phyloP scores from a whole-genome alignment of 2,329 filamentous ascomycete species.

The Botrytis hyacinthi region DNA sequence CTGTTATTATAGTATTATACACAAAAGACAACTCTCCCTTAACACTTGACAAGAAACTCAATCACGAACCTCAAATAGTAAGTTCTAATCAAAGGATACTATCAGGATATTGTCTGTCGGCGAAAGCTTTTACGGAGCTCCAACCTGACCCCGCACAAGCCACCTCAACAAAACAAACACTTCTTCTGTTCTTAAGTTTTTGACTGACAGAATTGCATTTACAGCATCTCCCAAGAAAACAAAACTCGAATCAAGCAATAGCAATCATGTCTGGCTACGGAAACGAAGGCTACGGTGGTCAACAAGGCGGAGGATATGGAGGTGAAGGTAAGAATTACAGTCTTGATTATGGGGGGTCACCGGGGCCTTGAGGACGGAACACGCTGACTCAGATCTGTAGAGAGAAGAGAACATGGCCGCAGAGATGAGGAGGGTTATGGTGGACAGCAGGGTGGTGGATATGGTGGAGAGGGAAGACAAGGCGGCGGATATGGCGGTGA shows the following conservation, averaged over 20 bases:
- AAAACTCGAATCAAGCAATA: not conserved
- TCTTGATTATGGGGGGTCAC: too few relatives aligned
- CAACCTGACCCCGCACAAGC: slow-evolving; percentile 7
- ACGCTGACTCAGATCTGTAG: not conserved
- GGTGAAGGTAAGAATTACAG: not conserved
- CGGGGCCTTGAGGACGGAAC: not conserved
- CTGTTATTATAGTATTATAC: not conserved
- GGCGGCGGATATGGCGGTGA: slow-evolving; percentile 24
- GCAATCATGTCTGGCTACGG: slow-evolving; percentile 24
- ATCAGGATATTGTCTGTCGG: not conserved
- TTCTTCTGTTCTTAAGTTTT: not conserved
- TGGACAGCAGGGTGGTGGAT: slow-evolving; percentile 22
- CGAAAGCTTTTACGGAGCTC: not conserved
- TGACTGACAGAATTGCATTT: not conserved
- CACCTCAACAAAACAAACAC: not conserved
- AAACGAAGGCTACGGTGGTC: slow-evolving; percentile 20
- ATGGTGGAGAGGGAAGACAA: slow-evolving; percentile 21
- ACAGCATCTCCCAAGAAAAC: not conserved
- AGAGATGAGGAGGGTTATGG: slow-evolving; percentile 11
- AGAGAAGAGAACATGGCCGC: slow-evolving; percentile 3
- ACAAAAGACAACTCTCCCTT: not conserved
- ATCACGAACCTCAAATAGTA: not conserved
- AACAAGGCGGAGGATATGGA: slow-evolving; percentile 19
- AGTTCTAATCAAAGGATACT: not conserved
- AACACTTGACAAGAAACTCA: not conserved